Evolutionary conservation across 176 grass and related monocot genomes (phyloP).

Genomic region (Hyparrhenia diplandra): DNA sequence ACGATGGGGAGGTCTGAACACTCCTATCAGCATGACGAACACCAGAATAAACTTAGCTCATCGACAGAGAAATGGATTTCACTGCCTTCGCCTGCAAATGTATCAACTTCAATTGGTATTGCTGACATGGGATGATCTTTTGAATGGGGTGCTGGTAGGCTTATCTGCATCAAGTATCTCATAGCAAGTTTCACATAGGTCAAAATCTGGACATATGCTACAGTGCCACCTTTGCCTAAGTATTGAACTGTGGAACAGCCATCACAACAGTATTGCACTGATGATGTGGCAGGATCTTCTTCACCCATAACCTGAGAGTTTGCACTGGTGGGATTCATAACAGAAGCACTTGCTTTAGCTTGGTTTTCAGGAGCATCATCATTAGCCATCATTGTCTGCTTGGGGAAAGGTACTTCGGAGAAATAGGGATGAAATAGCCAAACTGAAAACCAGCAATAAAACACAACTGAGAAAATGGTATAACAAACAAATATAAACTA

Average conservation of each 20-base stretch:
- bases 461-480: neutral
- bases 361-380: constrained; percentile 78
- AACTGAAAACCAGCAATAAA: constrained; percentile 57
- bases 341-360: constrained; percentile 44
- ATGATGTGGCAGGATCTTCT: constrained; percentile 82
- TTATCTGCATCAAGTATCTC: constrained; percentile 89
- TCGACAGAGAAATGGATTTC: constrained; percentile 86
- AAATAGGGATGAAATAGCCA: constrained; percentile 94
- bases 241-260: constrained; percentile 97
- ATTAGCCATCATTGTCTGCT: constrained; percentile 92
- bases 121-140: constrained; percentile 93
- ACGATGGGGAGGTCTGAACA: constrained; percentile 54
- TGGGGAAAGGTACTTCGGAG: constrained; percentile 98
- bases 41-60: constrained; percentile 55
- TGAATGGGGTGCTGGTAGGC: constrained; percentile 76
- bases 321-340: constrained; percentile 44
- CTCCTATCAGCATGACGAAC: constrained; percentile 49
- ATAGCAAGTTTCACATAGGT: constrained; percentile 96
- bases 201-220: constrained; percentile 91
- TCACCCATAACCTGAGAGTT: constrained; percentile 87
- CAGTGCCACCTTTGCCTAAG: constrained; percentile 95
- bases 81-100: constrained; percentile 67
- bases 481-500: neutral
- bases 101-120: constrained; percentile 91
- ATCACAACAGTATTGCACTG: constrained; percentile 99